Evolutionary conservation across 225 moss, liverwort and hornwort species (phyloP).

Genomic region (Sphagnum tenellum): DNA sequence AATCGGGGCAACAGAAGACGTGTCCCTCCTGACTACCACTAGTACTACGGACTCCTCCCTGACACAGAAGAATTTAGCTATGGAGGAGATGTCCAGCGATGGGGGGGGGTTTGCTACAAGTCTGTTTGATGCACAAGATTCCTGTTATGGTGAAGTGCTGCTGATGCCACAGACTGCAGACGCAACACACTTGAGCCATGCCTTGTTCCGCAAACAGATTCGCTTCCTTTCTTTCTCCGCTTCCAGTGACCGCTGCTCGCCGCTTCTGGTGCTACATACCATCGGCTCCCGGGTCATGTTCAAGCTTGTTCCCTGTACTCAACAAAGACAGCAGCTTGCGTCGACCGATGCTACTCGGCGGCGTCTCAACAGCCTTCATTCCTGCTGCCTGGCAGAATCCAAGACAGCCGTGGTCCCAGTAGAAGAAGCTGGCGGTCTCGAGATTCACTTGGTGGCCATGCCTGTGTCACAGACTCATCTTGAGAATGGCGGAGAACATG

Average conservation of each 20-base stretch:
- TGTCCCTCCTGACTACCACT: too few relatives aligned
- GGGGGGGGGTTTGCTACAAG: conserved; percentile 11
- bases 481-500: conserved; percentile 38
- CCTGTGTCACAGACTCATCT: conserved; percentile 36
- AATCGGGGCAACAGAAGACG: too few relatives aligned
- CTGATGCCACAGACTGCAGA: conserved; percentile 70
- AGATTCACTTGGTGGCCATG: conserved; percentile 95
- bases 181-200: conserved; percentile 45
- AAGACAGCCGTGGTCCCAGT: conserved; percentile 69
- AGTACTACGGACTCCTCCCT: too few relatives aligned
- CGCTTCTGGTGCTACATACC: conserved; percentile 77
- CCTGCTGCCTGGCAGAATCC: conserved; percentile 70
- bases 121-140: conserved; percentile 50
- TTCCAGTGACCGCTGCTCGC: conserved; percentile 81
- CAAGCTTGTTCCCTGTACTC: conserved; percentile 62
- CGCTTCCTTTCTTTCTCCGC: conserved; percentile 61
- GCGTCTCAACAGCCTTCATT: conserved; percentile 57
- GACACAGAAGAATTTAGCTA: too few relatives aligned
- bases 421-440: conserved; percentile 48
- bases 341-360: conserved; percentile 19
- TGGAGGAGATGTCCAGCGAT: too few relatives aligned
- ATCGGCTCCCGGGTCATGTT: conserved; percentile 61
- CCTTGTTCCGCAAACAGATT: conserved; percentile 59
- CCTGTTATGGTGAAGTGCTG: conserved; percentile 75
- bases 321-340: conserved; percentile 12